Conservation (phyloP, 2,329 filamentous ascomycete genomes). For the Fusarium compactum region DNA sequence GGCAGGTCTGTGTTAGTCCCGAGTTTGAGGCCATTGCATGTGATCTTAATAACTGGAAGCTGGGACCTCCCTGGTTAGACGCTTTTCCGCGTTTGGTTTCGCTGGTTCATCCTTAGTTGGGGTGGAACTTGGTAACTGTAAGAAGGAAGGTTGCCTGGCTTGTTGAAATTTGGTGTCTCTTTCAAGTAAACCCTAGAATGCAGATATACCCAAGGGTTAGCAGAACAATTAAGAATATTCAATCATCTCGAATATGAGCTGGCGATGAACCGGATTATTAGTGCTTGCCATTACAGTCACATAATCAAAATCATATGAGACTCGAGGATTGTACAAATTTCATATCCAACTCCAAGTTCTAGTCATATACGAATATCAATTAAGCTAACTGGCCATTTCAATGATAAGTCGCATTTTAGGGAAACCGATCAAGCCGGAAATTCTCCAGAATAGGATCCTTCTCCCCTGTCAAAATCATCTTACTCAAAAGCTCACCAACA, state of each 20-base stretch:
- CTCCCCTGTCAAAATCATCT: conserved; percentile 3
- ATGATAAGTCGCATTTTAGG: neutral
- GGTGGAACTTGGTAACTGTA: neutral
- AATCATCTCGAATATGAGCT: neutral
- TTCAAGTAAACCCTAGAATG: neutral
- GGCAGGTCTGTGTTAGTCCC: conserved; percentile 36
- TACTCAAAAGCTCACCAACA: conserved; percentile 33
- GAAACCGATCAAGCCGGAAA: neutral
- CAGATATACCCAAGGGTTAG: neutral
- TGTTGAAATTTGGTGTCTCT: neutral
- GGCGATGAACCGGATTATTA: neutral
- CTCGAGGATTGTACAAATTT: too few relatives aligned
- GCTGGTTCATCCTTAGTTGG: conserved; percentile 24
- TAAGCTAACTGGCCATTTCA: neutral
- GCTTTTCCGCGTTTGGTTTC: conserved; percentile 40
- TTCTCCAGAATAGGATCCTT: neutral
- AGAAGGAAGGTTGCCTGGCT: neutral
- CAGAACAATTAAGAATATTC: neutral
- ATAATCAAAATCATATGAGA: neutral
- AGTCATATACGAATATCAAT: neutral
- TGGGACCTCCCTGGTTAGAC: conserved; percentile 41
- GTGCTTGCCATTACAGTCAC: neutral
- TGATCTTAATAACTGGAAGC: conserved; percentile 43
- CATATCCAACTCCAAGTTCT: neutral
- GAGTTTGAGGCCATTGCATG: conserved; percentile 41